Evolutionary conservation across 202 grass and related monocot species (phyloP).

Genomic region (Alloteropsis angusta): DNA sequence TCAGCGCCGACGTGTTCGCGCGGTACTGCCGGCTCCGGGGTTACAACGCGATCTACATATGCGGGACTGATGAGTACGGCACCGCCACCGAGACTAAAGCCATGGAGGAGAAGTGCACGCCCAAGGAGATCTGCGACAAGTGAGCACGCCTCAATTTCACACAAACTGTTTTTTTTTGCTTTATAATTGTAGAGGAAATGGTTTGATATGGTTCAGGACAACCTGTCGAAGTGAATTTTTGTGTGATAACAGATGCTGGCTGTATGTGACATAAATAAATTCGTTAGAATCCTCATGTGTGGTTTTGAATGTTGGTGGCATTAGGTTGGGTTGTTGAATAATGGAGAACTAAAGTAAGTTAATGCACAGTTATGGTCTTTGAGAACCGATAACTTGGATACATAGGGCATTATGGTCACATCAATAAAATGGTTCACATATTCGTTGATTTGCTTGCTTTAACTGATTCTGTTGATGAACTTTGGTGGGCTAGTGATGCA

Average conservation of each 20-base stretch:
- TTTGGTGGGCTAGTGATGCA: not conserved
- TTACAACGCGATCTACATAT: slow-evolving; percentile 93
- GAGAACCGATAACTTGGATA: not conserved
- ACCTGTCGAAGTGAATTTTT: not conserved
- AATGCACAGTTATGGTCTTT: not conserved
- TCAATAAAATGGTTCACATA: not conserved
- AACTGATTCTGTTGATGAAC: not conserved
- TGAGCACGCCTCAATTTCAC: slow-evolving; percentile 19
- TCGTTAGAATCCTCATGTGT: not conserved
- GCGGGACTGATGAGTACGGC: slow-evolving; percentile 94
- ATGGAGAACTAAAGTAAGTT: not conserved
- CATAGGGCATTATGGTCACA: not conserved
- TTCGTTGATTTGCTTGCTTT: not conserved
- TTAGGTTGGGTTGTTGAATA: not conserved
- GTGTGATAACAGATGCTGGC: not conserved
- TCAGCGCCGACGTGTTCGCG: slow-evolving; percentile 94
- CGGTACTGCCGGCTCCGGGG: slow-evolving; percentile 81
- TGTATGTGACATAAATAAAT: not conserved
- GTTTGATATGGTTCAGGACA: not conserved
- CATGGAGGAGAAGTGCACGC: slow-evolving; percentile 91
- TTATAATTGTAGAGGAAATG: not conserved
- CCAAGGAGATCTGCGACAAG: slow-evolving; percentile 99
- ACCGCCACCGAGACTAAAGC: slow-evolving; percentile 97
- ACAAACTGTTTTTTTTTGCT: not conserved
- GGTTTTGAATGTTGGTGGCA: not conserved